phyloP scores from a whole-genome alignment of 2,329 filamentous ascomycete species.

The Knufia petricola region DNA sequence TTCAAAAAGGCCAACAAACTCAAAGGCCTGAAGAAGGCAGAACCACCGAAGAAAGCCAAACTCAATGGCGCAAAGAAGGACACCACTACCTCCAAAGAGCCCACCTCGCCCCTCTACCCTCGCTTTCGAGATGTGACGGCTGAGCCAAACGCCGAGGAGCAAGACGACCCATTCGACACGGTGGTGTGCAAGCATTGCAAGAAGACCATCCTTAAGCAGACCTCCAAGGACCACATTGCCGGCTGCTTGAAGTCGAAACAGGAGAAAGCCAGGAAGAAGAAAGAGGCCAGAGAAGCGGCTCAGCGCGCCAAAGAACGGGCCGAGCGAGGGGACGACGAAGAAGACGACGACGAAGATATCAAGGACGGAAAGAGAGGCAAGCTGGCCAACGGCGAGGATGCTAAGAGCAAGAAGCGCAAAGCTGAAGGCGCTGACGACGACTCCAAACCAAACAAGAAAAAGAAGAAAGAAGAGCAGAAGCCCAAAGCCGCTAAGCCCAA shows the following conservation, averaged over 20 bases:
- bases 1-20: constrained; percentile 34
- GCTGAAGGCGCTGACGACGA: constrained; percentile 39
- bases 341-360: constrained; percentile 29
- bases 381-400: constrained; percentile 16
- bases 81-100: neutral
- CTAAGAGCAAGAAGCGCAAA: constrained; percentile 25
- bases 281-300: constrained; percentile 61
- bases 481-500: constrained; percentile 75
- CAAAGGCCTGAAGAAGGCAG: constrained; percentile 32
- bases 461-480: constrained; percentile 89
- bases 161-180: constrained; percentile 69
- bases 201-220: constrained; percentile 68
- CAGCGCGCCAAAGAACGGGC: constrained; percentile 49
- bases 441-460: constrained; percentile 70
- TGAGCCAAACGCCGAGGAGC: constrained; percentile 44
- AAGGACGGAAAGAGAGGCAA: constrained; percentile 44
- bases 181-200: constrained; percentile 92
- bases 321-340: constrained; percentile 37
- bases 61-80: constrained; percentile 23
- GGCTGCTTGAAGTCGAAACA: constrained; percentile 78
- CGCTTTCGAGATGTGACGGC: constrained; percentile 21
- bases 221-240: constrained; percentile 69
- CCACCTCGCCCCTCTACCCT: constrained; percentile 1
- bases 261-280: constrained; percentile 67
- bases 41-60: constrained; percentile 28